Base-by-base conservation (phyloP, 2,329 filamentous ascomycete genomes). In the Pseudogymnoascus sp. region DNA sequence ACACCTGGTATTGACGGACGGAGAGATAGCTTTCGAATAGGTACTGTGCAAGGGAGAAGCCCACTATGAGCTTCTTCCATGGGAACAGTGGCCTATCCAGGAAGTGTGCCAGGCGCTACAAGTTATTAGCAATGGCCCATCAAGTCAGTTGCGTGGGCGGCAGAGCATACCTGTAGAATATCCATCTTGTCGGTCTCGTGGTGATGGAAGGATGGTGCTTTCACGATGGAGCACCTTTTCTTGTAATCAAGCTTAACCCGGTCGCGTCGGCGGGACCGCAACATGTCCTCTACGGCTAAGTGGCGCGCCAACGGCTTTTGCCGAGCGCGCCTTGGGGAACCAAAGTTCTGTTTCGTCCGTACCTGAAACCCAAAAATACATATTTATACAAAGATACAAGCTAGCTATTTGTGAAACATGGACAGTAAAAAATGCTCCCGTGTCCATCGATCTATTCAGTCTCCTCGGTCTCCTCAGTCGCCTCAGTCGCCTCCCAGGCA, bases 51-150 rank as follows among this genome's bases (percentile, higher is more conserved):
- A 97, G 76, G 31, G 92, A 96, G 80, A 99, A 99, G 72, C 92
- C 90, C 70, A 97, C 84, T 72, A 99, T 93, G 71, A 99, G 86
- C 75, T 87, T 89, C 85, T 97, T 99, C 95, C 95, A 99, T 63
- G 95, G 93, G 80, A 97, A 96, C 73, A 90, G 82, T 64, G 93
- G 93, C 73, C 90, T 87, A 80, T 99, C 95, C 72, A 97, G 88
- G 77, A 89, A 87, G 76, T 85, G 86, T 74, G 91, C 91, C 70
- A 97, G 87, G 80, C 84, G 83, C 85, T 88, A 73, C 33, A 59
- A 63, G 59, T 60, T 61, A 53, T 72, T 66, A 71, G 69, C 61
- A 65, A 65, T 62, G 62, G 47, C 62, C n/a, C 44, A 19, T 15
- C n/a, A 42, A 10, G 36, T 26, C 28, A 21, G n/a, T 26, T 28